Conservation (phyloP, 1,284 basidiomycete species). For the Naganishia albida region DNA sequence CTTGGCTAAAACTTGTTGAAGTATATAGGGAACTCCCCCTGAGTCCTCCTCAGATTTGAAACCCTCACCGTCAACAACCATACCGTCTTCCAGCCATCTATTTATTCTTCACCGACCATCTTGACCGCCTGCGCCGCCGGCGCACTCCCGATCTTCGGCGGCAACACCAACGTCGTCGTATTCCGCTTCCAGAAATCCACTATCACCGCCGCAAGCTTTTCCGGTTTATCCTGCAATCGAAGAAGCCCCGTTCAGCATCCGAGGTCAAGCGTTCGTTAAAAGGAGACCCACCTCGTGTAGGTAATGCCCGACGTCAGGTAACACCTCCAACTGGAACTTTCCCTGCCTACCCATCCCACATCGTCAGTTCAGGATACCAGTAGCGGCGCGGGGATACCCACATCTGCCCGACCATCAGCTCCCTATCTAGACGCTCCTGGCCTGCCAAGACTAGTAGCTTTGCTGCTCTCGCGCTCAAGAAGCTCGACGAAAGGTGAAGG, state of each 20-base stretch:
- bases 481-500: conserved; percentile 71
- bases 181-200: conserved; percentile 90
- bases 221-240: conserved; percentile 76
- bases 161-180: conserved; percentile 65
- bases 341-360: conserved; percentile 60
- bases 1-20: too few species aligned
- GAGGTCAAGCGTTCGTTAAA: neutral
- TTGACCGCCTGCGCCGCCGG: conserved; percentile 28
- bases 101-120: conserved; percentile 32
- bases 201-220: conserved; percentile 71
- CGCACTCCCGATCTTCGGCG: conserved; percentile 51
- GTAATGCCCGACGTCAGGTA: conserved; percentile 86
- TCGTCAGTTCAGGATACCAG: neutral
- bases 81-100: too few species aligned
- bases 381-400: conserved; percentile 34
- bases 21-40: too few species aligned
- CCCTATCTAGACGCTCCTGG: conserved; percentile 85
- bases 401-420: conserved; percentile 98
- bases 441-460: conserved; percentile 87
- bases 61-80: too few species aligned
- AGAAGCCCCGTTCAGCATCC: too few species aligned
- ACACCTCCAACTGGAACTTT: conserved; percentile 90
- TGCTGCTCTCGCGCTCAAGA: conserved; percentile 74
- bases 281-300: conserved; percentile 74
- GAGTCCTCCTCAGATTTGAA: too few species aligned